Conservation (phyloP, 257 asterid genomes). For the Petunia axillaris region DNA sequence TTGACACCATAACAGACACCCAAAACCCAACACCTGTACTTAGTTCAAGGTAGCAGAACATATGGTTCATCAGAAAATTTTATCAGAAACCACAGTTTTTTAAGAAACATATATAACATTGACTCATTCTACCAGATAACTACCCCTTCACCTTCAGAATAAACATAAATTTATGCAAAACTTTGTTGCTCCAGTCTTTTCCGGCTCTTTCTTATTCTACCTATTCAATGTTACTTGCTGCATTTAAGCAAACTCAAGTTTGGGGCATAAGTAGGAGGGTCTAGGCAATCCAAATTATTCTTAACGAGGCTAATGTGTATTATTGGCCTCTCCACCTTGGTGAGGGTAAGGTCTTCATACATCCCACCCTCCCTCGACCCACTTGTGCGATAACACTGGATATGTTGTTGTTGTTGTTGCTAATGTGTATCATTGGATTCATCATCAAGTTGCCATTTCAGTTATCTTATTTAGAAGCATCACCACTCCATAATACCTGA, state of each 20-base stretch:
- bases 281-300: not conserved
- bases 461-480: not conserved
- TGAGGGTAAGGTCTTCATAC: no score
- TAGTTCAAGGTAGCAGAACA: not conserved
- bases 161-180: not conserved
- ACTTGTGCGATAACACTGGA: no score
- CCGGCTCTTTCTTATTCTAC: not conserved
- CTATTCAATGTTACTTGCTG: no score
- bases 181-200: not conserved
- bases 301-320: not conserved
- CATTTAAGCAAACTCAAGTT: no score
- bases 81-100: not conserved
- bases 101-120: not conserved
- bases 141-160: conserved; percentile 1
- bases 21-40: not conserved
- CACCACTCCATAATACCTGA: no score
- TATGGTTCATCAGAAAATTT: not conserved
- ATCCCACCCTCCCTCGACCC: no score
- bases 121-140: not conserved
- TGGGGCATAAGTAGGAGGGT: not conserved
- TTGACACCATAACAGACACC: not conserved
- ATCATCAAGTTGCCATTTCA: not conserved
- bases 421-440: not conserved
- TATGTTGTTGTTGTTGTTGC: not conserved
- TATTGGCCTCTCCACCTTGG: not conserved